These are phyloP conservation scores for Spencermartinsiella ligniputridi DNA, from an alignment of 1,139 yeast genomes.

Conservation along the genomic window DNA sequence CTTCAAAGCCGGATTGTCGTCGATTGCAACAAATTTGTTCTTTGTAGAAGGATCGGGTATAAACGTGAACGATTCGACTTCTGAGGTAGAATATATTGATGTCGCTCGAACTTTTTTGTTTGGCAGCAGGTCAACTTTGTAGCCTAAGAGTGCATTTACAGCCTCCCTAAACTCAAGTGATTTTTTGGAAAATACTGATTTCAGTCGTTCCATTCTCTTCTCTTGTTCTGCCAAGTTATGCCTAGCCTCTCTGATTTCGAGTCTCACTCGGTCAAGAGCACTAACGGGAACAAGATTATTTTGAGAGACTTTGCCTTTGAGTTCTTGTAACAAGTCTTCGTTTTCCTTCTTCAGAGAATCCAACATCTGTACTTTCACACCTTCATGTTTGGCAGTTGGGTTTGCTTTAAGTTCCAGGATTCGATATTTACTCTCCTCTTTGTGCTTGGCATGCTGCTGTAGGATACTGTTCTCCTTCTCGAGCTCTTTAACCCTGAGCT, in stretches of 20 bases:
- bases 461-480: slow-evolving; percentile 24
- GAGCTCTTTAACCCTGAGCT: slow-evolving; percentile 20
- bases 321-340: slow-evolving; percentile 41
- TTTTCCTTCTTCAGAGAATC: slow-evolving; percentile 58
- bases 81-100: slow-evolving; percentile 45
- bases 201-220: slow-evolving; percentile 58
- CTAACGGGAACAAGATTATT: slow-evolving; percentile 49
- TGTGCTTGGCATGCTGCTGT: slow-evolving; percentile 26
- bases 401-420: slow-evolving; percentile 63
- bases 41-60: slow-evolving; percentile 33
- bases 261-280: slow-evolving; percentile 58
- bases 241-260: slow-evolving; percentile 50
- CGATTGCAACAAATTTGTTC: slow-evolving; percentile 33
- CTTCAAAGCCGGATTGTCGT: slow-evolving; percentile 37
- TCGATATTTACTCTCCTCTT: slow-evolving; percentile 34
- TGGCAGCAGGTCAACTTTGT: slow-evolving; percentile 64
- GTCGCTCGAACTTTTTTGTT: slow-evolving; percentile 63
- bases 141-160: slow-evolving; percentile 68
- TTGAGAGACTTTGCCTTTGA: slow-evolving; percentile 15
- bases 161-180: slow-evolving; percentile 70
- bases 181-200: slow-evolving; percentile 61
- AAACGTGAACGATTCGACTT: slow-evolving; percentile 35
- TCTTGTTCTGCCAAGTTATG: slow-evolving; percentile 47
- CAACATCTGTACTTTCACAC: slow-evolving; percentile 52
- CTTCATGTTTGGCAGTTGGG: slow-evolving; percentile 64